Base-by-base conservation (phyloP, 441 rosid genomes). In the Erodium trifolium region DNA sequence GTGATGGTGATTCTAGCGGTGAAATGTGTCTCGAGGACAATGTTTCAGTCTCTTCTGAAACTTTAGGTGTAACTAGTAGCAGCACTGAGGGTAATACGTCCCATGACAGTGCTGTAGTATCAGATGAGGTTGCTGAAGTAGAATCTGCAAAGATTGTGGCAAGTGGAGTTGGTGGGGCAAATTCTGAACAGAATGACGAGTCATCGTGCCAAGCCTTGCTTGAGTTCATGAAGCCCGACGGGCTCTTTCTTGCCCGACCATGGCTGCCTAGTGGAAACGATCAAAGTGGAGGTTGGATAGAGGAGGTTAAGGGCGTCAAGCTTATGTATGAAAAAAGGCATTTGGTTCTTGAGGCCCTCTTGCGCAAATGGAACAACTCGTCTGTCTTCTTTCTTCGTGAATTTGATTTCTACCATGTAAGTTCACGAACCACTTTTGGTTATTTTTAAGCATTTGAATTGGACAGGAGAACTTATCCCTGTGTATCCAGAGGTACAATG, bases 371-470 rank as follows among this genome's bases (percentile, higher is more conserved):
- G 78, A 84, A 80, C 51, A 82, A 62, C 74, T 43, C 84, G 47
- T 90, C 93, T 8, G 1, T 70, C 3, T 80, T 83, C 83, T 90
- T 89, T 68, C 87, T 87, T 67, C 96, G 96, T 6, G 96, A 92
- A 77, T 86, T 81, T 66, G 90, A 87, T 78, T 92, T 90, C 76
- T 80, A 80, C 72, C 77, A 72, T 7, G 98, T 90, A 78, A 91
- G 83, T 14, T 55, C 72, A 68, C 13, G 16, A 67, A 69, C 73
- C 8, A 39, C 64, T 3, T 68, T 51, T 19, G 29, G 41, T 55
- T 68, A 23, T 49, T 17, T 13, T 69, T 12, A 12, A 49, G 16
- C 67, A 16, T 62, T 29, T 11, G 14, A 45, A 12, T 11, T 47
- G 27, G 27, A 13, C 53, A 47, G 3, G 18, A 65, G 31, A 27